Evolutionary conservation across 2,329 filamentous ascomycete genomes (phyloP), one percentile per base, ranked within the genome.

Genomic region (Xylariaceae sp.): DNA sequence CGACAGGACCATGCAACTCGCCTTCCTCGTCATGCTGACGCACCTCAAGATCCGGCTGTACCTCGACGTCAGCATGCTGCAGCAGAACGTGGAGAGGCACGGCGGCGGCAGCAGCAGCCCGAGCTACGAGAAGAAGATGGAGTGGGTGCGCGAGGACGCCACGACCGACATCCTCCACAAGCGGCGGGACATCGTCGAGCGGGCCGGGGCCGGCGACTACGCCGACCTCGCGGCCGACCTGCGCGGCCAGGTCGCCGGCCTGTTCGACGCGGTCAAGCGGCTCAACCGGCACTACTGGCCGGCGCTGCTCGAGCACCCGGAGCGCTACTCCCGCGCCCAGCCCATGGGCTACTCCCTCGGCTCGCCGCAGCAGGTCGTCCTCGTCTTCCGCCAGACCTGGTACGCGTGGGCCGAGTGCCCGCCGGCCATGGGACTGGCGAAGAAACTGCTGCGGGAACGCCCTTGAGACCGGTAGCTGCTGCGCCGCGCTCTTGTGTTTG

Each of bases 341-440:
- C 42, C 39, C 3, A 27, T 29, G 2, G 7, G 15, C 3, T 46
- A 42, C 8, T 17, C 25, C 2, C 19, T 8, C 5, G 43, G 42
- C 2, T 42, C 43, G 9, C 28, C 17, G 9, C 13, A 43, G 16
- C 37, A 46, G 29, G 33, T 42, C 17, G 36, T 37, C 12, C 12
- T 32, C 5, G 42, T 33, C 5, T 46, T 46, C 19, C 36, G 45
- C 5, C 29, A 46, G 8, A 46, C 43, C 3, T 45, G 43, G 42
- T 48, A 48, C 15, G 31, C 33, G 16, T 48, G 42, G 43, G 23
- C 41, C 4, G 45, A 48, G 31, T 42, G 38, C 16, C 22, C 29
- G 8, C n/a, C 35, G 3, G 41, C 34, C 9, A 10, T 43, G 5
- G 36, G 40, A 15, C 3, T 36, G 77, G 36, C 67, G 83, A 2